Percentiles rank a stretch among this genome's conserved stretches.
Conservation (phyloP, 441 rosid genomes). For the Biscutella auriculata region DNA sequence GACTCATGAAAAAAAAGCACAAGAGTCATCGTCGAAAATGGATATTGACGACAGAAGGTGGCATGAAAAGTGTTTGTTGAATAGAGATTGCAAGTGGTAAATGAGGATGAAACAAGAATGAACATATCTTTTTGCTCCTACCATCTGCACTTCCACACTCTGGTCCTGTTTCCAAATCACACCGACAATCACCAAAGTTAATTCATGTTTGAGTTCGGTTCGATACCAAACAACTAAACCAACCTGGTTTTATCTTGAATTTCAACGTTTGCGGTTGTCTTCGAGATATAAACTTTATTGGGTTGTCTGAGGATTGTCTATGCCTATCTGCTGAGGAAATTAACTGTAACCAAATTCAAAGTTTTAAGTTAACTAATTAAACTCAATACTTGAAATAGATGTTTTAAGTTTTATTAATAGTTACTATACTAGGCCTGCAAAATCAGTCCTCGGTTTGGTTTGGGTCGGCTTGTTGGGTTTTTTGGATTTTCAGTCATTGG, state of each 20-base stretch:
- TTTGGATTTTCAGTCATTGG: too few relatives aligned
- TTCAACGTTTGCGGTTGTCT: slow-evolving; percentile 49
- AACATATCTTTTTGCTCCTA: slow-evolving; percentile 59
- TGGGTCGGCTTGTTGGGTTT: too few relatives aligned
- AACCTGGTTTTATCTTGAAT: slow-evolving; percentile 92
- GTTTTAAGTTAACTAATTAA: not conserved
- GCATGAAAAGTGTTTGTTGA: slow-evolving; percentile 67
- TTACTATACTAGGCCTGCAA: too few relatives aligned
- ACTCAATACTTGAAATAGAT: not conserved
- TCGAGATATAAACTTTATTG: slow-evolving; percentile 76
- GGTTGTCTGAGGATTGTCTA: slow-evolving; percentile 65
- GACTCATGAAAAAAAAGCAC: too few relatives aligned
- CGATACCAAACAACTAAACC: not conserved
- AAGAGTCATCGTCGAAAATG: slow-evolving; percentile 58
- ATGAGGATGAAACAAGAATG: slow-evolving; percentile 86
- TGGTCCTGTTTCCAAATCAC: slow-evolving; percentile 47
- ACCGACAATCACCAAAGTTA: not conserved
- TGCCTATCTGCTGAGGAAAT: slow-evolving; percentile 79
- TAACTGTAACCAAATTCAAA: slow-evolving; percentile 35
- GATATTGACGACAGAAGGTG: slow-evolving; percentile 70
- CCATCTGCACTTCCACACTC: slow-evolving; percentile 71
- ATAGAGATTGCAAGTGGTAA: slow-evolving; percentile 81
- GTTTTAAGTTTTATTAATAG: too few relatives aligned
- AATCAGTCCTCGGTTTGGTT: too few relatives aligned
- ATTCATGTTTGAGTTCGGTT: not conserved